Evolutionary conservation across 331 rosid genomes (phyloP).

Genomic region (Malus hybrid): DNA sequence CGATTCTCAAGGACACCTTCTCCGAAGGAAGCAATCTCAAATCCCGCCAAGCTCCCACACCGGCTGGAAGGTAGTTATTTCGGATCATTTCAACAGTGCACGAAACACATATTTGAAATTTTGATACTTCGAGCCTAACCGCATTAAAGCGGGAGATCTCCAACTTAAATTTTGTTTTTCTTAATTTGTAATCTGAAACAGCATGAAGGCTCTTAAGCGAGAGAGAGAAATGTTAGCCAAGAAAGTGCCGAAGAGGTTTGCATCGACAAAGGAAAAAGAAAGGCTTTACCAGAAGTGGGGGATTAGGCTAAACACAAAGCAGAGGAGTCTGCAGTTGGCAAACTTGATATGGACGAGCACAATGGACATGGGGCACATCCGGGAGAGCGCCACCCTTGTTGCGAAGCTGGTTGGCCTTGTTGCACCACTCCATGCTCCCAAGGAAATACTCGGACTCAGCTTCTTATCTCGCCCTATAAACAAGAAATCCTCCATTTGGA

Average conservation of each 20-base stretch:
- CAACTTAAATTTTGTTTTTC: background rate
- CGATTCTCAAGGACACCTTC: constrained; percentile 53
- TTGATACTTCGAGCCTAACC: background rate
- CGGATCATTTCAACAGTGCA: background rate
- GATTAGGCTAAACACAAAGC: constrained; percentile 47
- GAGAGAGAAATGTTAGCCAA: constrained; percentile 81
- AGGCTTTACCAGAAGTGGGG: constrained; percentile 63
- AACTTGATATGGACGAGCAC: constrained; percentile 52
- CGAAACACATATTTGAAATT: background rate
- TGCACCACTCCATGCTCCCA: constrained; percentile 35
- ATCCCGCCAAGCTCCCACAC: constrained; percentile 31
- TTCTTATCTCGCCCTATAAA: constrained; percentile 32
- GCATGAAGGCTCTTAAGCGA: constrained; percentile 45
- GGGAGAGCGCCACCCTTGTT: constrained; percentile 67
- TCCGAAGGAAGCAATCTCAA: constrained; percentile 16
- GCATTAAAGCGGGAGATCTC: background rate
- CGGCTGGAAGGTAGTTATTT: constrained; percentile 51
- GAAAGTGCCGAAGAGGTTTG: constrained; percentile 55
- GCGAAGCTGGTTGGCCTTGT: constrained; percentile 62
- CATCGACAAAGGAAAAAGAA: constrained; percentile 44
- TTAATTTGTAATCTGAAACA: constrained; percentile 2
- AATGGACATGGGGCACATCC: constrained; percentile 42
- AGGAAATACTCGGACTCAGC: constrained; percentile 53
- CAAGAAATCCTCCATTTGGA: constrained; percentile 34
- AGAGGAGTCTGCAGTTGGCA: constrained; percentile 65